Conservation (phyloP, 768 basidiomycete genomes). For the Megacollybia marginata region DNA sequence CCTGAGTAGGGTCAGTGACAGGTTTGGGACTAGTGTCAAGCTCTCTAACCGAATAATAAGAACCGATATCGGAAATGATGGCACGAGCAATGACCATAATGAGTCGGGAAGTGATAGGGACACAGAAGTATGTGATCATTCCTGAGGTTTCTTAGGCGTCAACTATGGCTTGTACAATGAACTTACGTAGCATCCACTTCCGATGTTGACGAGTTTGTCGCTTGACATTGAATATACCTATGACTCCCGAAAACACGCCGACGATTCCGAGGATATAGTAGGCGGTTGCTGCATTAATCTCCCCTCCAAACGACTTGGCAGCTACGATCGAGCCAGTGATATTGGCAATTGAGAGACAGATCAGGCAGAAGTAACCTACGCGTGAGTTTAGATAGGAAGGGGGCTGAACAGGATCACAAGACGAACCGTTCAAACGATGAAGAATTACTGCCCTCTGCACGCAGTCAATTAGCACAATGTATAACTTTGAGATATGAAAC, state of each 20-base stretch:
- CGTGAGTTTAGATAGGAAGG: background rate
- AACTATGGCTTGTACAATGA: background rate
- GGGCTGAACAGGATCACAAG: background rate
- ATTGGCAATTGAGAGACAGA: constrained; percentile 13
- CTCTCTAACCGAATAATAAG: constrained; percentile 14
- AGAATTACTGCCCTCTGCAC: constrained; percentile 11
- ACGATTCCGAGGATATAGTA: constrained; percentile 16
- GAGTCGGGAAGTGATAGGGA: constrained; percentile 11
- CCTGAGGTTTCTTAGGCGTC: constrained; percentile 6
- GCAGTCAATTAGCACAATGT: background rate
- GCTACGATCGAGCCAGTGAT: constrained; percentile 13
- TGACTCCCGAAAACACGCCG: constrained; percentile 9
- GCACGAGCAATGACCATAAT: constrained; percentile 9
- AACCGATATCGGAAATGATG: constrained; percentile 15
- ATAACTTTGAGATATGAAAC: background rate
- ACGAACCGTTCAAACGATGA: constrained; percentile 18
- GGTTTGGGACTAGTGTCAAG: background rate
- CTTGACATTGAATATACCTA: constrained; percentile 16
- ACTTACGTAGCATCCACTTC: constrained; percentile 22
- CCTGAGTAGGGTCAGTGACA: constrained; percentile 1
- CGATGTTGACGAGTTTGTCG: constrained; percentile 16
- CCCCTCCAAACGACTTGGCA: constrained; percentile 15
- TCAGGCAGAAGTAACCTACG: constrained; percentile 11
- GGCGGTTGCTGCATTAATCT: constrained; percentile 17
- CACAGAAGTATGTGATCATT: constrained; percentile 13